Evolutionary conservation across 495 filamentous ascomycete species (phyloP), one percentile per base, ranked within the genome.

Genomic region (Diplogelasinospora grovesii): DNA sequence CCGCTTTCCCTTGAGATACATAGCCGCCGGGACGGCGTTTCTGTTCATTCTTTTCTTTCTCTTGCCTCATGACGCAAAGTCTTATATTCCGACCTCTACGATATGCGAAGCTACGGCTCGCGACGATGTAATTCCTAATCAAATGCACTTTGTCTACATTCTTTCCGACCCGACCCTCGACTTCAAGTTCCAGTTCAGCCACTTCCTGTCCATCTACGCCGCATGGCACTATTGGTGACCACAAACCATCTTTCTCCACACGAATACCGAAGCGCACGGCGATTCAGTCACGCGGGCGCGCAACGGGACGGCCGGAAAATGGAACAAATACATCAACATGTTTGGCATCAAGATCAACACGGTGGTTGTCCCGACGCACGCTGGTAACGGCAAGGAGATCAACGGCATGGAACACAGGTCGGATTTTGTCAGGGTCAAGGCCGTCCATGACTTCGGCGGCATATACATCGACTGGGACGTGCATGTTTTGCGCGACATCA

Each of bases 201-300:
- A 54, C 33, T 44, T 41, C 47, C 47, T 54, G 15, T 47, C 47
- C 39, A 22, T 54, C 31, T 54, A 41, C 39, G 24, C 47, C n/a
- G 33, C 47, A 0, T 28, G 21, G 11, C 16, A 36, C 28, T 35
- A 44, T 36, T 43, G 35, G 27, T 15, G 24, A 4, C 51, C 51
- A n/a, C 10, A 34, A 14, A 33, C 22, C 13, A 48, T 50, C 22
- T 48, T 38, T 32, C 37, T 81, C n/a, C 78, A 83, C 57, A 65
- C 73, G 13, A 67, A 71, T 40, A 50, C 46, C 1, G 41, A 35
- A 8, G 59, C 59, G 19, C 3, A n/a, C 19, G 11, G 36, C 43
- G 11, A 8, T 53, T 28, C 48, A 46, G 5, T 65, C 68, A 67
- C 59, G 24, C 69, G 72, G 65, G 66, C 70, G 33, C 70, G 60